Conservation (phyloP, 1,284 basidiomycete genomes). For the Porodaedalea pini region DNA sequence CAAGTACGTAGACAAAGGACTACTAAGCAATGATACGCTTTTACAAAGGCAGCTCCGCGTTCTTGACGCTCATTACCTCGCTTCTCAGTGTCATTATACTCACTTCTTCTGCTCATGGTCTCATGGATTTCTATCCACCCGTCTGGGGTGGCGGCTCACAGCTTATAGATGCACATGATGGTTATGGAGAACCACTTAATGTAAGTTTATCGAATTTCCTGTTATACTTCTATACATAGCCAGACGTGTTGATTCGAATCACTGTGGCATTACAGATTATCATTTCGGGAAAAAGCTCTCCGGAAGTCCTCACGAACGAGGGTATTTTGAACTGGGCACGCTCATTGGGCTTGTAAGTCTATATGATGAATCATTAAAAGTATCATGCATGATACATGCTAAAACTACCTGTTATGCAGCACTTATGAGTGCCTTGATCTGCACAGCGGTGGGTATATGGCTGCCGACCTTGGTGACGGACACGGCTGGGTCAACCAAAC, state of each 20-base stretch:
- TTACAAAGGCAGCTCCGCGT: background rate
- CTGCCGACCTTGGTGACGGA: slow-evolving; percentile 22
- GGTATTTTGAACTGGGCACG: slow-evolving; percentile 57
- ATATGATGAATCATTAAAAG: background rate
- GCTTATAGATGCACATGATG: slow-evolving; percentile 43
- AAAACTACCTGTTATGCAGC: slow-evolving; percentile 32
- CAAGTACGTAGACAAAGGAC: no score
- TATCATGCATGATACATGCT: no score
- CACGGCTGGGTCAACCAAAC: slow-evolving; percentile 38
- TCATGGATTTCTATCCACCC: slow-evolving; percentile 41
- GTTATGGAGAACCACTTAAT: slow-evolving; percentile 68
- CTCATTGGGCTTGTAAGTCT: slow-evolving; percentile 60
- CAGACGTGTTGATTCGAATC: slow-evolving; percentile 29
- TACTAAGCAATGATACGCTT: background rate
- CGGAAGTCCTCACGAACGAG: slow-evolving; percentile 59
- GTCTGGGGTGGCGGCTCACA: slow-evolving; percentile 46
- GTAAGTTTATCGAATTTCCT: slow-evolving; percentile 30
- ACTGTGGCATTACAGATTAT: slow-evolving; percentile 21
- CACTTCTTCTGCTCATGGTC: background rate
- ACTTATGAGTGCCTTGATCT: slow-evolving; percentile 70
- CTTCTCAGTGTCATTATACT: background rate
- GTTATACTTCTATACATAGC: background rate
- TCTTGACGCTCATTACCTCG: background rate
- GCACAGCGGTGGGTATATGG: slow-evolving; percentile 57
- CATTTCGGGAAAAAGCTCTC: slow-evolving; percentile 53